Base-by-base conservation (phyloP, 768 basidiomycete genomes). In the Polyporus arcularius region DNA sequence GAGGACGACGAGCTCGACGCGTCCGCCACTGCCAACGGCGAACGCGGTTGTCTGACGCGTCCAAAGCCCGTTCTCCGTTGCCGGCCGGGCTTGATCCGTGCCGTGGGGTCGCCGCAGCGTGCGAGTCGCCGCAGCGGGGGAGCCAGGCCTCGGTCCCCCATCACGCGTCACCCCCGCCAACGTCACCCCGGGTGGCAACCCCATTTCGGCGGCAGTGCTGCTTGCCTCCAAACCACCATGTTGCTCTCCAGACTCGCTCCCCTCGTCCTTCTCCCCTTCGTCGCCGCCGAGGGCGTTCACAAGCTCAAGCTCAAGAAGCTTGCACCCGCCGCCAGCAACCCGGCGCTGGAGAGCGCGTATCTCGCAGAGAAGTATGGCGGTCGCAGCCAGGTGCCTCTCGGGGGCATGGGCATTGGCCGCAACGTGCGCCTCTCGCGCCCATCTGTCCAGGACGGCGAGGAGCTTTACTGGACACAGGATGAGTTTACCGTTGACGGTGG, bases 361-460 rank as follows among this genome's bases (percentile, higher is more conserved):
- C 89, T 98, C 58, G 87, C 89, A n/a, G 85, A 94, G 82, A 98
- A 99, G 81, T 97, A 98, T 82, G 87, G 92, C 54, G 83, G 79
- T 55, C 80, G 82, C 69, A 75, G 74, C 63, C 78, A 84, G 65
- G 67, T 82, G 53, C 90, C 90, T 55, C 76, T 95, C 57, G 78
- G 89, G 67, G 92, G 92, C 48, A 79, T 86, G 41, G 90, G 90
- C 59, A 74, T 80, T 32, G 92, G 90, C 55, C 87, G 92, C 66
- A 79, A 76, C 62, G 70, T 83, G 49, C 84, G 78, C 30, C 75
- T 86, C 26, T 66, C 67, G 53, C 71, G 73, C 40, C 75, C 77
- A 28, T 69, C 70, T 39, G 73, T 80, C 51, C 80, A 78, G 43
- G 71, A 71, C 43, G 71, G 70, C 51, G 86, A 92, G 45, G 82